Evolutionary conservation across 2,329 filamentous ascomycete species (phyloP).

Genomic region (Ceratocystiopsis sp.): DNA sequence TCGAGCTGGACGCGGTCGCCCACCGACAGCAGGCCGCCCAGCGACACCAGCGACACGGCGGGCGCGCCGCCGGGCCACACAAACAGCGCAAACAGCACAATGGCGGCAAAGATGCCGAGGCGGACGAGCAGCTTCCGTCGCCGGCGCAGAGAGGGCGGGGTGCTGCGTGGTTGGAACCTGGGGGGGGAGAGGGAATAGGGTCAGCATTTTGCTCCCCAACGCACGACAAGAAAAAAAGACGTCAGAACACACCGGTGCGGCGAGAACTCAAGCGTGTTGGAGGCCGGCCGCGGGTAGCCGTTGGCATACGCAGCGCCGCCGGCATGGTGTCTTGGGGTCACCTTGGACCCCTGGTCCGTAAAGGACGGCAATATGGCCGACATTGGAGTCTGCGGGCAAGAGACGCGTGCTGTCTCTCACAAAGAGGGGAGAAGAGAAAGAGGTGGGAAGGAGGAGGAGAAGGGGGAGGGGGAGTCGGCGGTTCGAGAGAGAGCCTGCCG

Average conservation of each 20-base stretch:
- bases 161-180: slow-evolving; percentile 73
- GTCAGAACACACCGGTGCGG: slow-evolving; percentile 56
- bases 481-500: too few relatives aligned
- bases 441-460: not conserved
- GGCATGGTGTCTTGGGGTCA: slow-evolving; percentile 71
- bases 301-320: slow-evolving; percentile 53
- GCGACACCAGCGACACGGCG: slow-evolving; percentile 43
- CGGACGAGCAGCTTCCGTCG: slow-evolving; percentile 57
- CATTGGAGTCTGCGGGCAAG: too few relatives aligned
- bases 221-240: not conserved
- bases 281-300: slow-evolving; percentile 54
- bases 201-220: not conserved
- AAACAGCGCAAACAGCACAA: slow-evolving; percentile 56
- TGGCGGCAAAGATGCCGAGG: slow-evolving; percentile 38
- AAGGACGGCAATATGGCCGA: slow-evolving; percentile 41
- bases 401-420: too few relatives aligned
- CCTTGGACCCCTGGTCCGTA: slow-evolving; percentile 39
- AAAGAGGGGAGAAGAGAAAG: not conserved
- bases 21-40: slow-evolving; percentile 48
- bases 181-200: not conserved
- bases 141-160: slow-evolving; percentile 52
- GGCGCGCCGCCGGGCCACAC: slow-evolving; percentile 48
- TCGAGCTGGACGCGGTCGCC: slow-evolving; percentile 65
- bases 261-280: slow-evolving; percentile 67
- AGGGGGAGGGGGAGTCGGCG: too few relatives aligned